These are phyloP conservation scores for Malassezia equina DNA, from an alignment of 1,284 basidiomycete species.

Conservation along the genomic window DNA sequence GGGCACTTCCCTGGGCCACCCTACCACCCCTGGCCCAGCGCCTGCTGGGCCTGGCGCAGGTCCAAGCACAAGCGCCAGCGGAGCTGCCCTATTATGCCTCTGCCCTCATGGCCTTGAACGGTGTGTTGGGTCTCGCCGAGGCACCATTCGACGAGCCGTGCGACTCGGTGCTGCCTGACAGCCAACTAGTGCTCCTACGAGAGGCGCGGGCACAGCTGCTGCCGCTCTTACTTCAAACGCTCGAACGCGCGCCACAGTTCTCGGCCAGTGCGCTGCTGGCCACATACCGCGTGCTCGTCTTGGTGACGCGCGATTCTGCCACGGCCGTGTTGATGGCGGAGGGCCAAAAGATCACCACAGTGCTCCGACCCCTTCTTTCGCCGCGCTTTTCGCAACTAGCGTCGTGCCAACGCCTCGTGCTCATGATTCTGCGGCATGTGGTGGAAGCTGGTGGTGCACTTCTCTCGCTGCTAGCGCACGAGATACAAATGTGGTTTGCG, in stretches of 20 bases:
- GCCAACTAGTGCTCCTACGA: slow-evolving; percentile 30
- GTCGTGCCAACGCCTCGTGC: slow-evolving; percentile 68
- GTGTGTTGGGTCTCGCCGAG: neutral
- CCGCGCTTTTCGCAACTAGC: slow-evolving; percentile 22
- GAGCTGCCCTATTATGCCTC: neutral
- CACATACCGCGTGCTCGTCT: slow-evolving; percentile 33
- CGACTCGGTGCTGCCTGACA: slow-evolving; percentile 51
- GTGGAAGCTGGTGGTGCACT: slow-evolving; percentile 67
- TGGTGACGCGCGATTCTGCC: slow-evolving; percentile 28
- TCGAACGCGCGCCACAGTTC: slow-evolving; percentile 44
- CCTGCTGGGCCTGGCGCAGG: neutral
- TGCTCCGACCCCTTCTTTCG: slow-evolving; percentile 34
- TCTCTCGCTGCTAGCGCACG: slow-evolving; percentile 66
- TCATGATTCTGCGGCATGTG: slow-evolving; percentile 77
- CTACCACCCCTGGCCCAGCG: neutral
- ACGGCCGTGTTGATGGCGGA: slow-evolving; percentile 23
- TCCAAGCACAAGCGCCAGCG: neutral
- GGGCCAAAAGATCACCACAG: slow-evolving; percentile 25
- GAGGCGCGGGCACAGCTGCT: slow-evolving; percentile 20
- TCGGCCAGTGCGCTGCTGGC: slow-evolving; percentile 31
- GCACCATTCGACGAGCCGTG: slow-evolving; percentile 45
- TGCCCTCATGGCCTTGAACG: neutral
- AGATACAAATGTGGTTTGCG: slow-evolving; percentile 53
- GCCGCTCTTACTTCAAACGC: slow-evolving; percentile 22
- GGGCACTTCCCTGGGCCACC: neutral